Percentiles rank a stretch among this genome's conserved stretches.
phyloP scores from a whole-genome alignment of 352 stramenopile species.

The Globisporangium camurandrum region DNA sequence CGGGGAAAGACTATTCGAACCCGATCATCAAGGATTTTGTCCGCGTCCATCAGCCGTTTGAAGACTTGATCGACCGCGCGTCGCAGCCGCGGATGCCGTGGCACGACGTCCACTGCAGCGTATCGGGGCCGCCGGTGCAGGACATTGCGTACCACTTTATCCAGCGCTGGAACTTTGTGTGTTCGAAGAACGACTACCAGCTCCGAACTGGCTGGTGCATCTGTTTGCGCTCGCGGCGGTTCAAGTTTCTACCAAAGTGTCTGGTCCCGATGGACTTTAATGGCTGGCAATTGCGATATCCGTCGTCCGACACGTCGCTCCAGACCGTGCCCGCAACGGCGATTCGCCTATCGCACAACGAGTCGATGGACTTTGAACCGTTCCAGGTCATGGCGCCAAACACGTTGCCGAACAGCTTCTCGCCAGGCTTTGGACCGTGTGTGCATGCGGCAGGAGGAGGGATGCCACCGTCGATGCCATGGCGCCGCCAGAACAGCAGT shows the following conservation, averaged over 20 bases:
- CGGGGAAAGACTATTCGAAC: conserved; percentile 86
- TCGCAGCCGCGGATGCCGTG: conserved; percentile 83
- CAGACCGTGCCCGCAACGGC: conserved; percentile 26
- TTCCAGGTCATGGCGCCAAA: conserved; percentile 16
- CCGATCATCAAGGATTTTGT: conserved; percentile 88
- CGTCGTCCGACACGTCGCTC: conserved; percentile 42
- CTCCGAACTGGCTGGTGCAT: conserved; percentile 84
- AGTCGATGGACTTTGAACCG: conserved; percentile 33
- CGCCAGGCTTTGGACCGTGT: conserved; percentile 11
- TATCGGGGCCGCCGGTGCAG: conserved; percentile 70
- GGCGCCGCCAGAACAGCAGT: conserved; percentile 3
- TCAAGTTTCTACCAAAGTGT: conserved; percentile 81
- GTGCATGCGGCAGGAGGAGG: too few relatives aligned
- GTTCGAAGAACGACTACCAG: conserved; percentile 84
- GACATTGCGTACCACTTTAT: conserved; percentile 89
- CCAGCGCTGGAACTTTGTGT: conserved; percentile 89
- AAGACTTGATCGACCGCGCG: conserved; percentile 75
- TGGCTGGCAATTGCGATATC: conserved; percentile 68
- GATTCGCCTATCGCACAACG: conserved; percentile 43
- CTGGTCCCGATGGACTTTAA: conserved; percentile 85
- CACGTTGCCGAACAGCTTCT: conserved; percentile 5
- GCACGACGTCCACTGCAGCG: conserved; percentile 85
- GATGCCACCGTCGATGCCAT: conserved; percentile 6
- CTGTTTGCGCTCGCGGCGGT: conserved; percentile 71
- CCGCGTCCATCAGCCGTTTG: conserved; percentile 73